phyloP scores from a whole-genome alignment of 2,329 filamentous ascomycete genomes.

The Aspergillus hortae region DNA sequence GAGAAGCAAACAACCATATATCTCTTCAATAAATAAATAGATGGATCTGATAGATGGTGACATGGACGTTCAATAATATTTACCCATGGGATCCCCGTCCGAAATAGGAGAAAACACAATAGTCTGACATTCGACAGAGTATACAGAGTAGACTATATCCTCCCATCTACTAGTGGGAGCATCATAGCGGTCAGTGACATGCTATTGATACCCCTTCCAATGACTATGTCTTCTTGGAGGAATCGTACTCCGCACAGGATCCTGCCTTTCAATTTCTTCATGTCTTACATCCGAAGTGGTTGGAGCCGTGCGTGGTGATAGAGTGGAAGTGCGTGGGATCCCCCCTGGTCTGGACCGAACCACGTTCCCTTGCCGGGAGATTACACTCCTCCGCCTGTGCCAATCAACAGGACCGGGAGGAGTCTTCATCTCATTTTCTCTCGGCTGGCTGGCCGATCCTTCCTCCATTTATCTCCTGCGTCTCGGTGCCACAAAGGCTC shows the following conservation, averaged over 20 bases:
- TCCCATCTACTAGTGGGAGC: too few species aligned
- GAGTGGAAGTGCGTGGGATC: background rate
- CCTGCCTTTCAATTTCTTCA: too few species aligned
- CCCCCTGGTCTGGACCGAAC: constrained; percentile 14
- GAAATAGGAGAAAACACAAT: background rate
- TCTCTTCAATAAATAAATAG: background rate
- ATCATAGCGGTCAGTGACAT: too few species aligned
- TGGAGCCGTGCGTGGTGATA: background rate
- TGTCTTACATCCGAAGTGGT: background rate
- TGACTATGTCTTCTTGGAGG: too few species aligned
- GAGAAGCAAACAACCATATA: too few species aligned
- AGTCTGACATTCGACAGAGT: background rate
- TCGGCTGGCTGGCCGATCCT: background rate
- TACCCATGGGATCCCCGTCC: background rate
- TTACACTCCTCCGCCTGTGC: constrained; percentile 8
- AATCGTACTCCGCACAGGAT: too few species aligned
- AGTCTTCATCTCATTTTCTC: too few species aligned
- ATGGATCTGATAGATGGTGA: background rate
- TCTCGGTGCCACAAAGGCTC: background rate
- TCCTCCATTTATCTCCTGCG: background rate
- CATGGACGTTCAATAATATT: background rate
- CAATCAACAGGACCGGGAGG: constrained; percentile 8
- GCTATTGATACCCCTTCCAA: too few species aligned
- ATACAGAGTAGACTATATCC: too few species aligned
- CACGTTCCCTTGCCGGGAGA: constrained; percentile 17